Percentiles rank a stretch among this genome's conserved stretches.
These are phyloP conservation scores for Apiotrichum siamense DNA, from an alignment of 1,284 basidiomycete genomes.

Conservation along the genomic window DNA sequence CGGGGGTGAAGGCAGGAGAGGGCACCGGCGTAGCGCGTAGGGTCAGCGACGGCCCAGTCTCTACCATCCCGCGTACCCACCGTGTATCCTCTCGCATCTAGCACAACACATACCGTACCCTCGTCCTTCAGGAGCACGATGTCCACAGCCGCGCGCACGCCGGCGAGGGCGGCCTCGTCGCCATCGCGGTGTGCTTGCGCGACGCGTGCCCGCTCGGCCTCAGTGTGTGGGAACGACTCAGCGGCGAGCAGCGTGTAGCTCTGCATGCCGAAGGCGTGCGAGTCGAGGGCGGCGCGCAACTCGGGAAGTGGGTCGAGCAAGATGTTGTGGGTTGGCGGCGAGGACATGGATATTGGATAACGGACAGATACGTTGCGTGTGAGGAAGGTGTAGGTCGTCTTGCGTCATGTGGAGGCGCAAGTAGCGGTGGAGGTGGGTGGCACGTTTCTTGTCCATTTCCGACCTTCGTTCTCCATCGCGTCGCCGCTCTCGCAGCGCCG, in stretches of 20 bases:
- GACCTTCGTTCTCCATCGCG: no score
- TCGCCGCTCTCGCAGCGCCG: no score
- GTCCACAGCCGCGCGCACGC: constrained; percentile 6
- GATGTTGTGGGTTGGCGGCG: constrained; percentile 24
- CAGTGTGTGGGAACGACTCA: constrained; percentile 27
- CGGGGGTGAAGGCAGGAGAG: no score
- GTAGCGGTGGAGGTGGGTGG: no score
- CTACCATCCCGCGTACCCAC: constrained; percentile 20
- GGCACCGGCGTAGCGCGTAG: no score
- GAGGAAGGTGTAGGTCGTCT: not conserved
- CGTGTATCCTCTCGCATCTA: constrained; percentile 34
- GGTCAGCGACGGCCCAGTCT: no score
- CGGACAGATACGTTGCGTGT: not conserved
- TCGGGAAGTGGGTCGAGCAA: constrained; percentile 36
- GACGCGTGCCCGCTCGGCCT: constrained; percentile 7
- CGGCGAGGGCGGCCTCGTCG: no score
- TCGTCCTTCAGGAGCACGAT: constrained; percentile 20
- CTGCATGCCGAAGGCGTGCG: constrained; percentile 31
- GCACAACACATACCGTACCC: constrained; percentile 20
- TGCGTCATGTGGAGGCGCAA: not conserved
- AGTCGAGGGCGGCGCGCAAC: constrained; percentile 24
- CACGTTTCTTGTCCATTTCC: no score
- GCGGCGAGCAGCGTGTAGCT: constrained; percentile 17
- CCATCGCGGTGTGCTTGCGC: not conserved
- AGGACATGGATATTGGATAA: not conserved